Evolutionary conservation across 2,329 filamentous ascomycete genomes (phyloP), one percentile per base, ranked within the genome.

Genomic region (Uncinocarpus reesii): DNA sequence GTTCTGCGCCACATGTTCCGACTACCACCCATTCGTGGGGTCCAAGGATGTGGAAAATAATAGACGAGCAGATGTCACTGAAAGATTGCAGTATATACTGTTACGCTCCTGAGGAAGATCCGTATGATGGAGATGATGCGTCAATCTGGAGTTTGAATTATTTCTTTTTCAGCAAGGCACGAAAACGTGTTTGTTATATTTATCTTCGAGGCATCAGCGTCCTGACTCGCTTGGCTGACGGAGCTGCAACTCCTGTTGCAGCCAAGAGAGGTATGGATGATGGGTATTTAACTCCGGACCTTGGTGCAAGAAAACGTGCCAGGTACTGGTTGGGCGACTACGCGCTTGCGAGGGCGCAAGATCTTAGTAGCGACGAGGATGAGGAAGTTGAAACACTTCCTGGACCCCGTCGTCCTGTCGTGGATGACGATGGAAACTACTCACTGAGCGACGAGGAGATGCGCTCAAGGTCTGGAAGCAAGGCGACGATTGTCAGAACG

Each of bases 91-190:
- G 82, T 48, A 80, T 90, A 53, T 96, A 95, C 65, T 84, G 83
- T 48, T 98, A 94, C 69, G 79, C 84, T 44, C 92, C 92, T 0
- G 83, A 87, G 34, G 86, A 89, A 52, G 89, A 95, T 60, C 87
- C 88, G 0, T 95, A 93, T 59, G 88, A 88, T 54, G 89, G 94
- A 52, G 90, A 95, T 53, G 88, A 95, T 61, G 86, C 86, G 53
- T 84, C 89, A 7, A 89, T 98, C 53, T 98, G 90, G 90, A 88
- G 86, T 42, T 76, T 89, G 53, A 89, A 96, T 65, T 95, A 94
- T 67, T 95, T 98, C 72, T 94, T 96, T 66, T 96, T 95, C 76
- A 95, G 94, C 73, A 90, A 90, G 60, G 74, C 81, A 21, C 77
- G 83, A 61, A 96, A 96, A 71, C 81, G 92, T 35, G 90, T 98